These are phyloP conservation scores for Globisporangium emineosum DNA, from an alignment of 352 stramenopile genomes.

Conservation along the genomic window DNA sequence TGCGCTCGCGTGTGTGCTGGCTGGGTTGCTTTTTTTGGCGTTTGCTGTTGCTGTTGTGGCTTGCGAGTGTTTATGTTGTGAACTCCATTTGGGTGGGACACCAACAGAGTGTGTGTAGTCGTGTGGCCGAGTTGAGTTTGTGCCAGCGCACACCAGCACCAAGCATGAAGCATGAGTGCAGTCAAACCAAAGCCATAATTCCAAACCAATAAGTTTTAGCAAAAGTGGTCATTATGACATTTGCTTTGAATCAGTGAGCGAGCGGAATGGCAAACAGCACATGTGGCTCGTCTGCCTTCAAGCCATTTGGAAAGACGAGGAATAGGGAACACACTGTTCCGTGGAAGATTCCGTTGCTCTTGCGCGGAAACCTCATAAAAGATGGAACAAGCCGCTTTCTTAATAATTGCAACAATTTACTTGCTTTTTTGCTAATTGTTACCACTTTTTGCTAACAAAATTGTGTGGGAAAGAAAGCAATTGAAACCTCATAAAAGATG, in stretches of 20 bases:
- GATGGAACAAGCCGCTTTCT: constrained; percentile 8
- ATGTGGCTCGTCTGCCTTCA: constrained; percentile 1
- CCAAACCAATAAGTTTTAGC: too few relatives aligned
- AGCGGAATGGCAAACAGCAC: too few relatives aligned
- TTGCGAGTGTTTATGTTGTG: not conserved
- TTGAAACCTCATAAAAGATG: too few relatives aligned
- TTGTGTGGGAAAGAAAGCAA: too few relatives aligned
- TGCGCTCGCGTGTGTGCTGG: not conserved
- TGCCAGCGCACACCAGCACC: not conserved
- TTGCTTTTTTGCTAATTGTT: too few relatives aligned
- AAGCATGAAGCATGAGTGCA: too few relatives aligned
- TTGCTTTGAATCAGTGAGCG: too few relatives aligned
- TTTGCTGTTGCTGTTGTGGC: too few relatives aligned
- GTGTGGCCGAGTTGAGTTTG: not conserved
- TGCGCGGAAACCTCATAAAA: constrained; percentile 10
- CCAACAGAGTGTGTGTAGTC: not conserved
- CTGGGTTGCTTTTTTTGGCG: constrained; percentile 1
- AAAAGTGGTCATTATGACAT: too few relatives aligned
- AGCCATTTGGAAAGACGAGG: constrained; percentile 12
- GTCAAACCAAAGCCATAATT: too few relatives aligned
- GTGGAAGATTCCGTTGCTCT: constrained; percentile 38
- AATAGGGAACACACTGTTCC: constrained; percentile 11
- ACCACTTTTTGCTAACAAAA: too few relatives aligned
- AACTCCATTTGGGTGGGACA: not conserved
- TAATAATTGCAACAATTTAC: too few relatives aligned